These are phyloP conservation scores for Gilbertella persicaria DNA, from an alignment of 371 early-diverging fungal genomes.

Conservation along the genomic window DNA sequence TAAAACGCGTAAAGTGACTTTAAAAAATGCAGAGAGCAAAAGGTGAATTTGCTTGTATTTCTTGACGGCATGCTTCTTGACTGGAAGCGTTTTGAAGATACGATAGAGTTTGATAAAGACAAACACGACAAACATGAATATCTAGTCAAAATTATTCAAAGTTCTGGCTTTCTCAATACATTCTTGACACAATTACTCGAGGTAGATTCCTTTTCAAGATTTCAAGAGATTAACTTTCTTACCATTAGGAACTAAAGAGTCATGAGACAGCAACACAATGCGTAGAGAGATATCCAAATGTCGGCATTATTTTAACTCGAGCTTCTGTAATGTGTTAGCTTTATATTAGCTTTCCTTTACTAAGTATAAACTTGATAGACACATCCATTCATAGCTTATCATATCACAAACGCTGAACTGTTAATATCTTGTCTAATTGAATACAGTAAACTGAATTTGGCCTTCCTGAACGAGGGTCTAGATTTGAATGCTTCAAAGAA, in stretches of 20 bases:
- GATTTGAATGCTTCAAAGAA: neutral
- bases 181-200: conserved; percentile 11
- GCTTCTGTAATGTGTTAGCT: conserved; percentile 16
- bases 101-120: conserved; percentile 1
- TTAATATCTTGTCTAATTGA: conserved; percentile 13
- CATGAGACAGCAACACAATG: conserved; percentile 2
- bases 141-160: conserved; percentile 5
- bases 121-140: conserved; percentile 4
- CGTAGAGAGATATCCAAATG: conserved; percentile 12
- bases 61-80: conserved; percentile 9
- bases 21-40: neutral
- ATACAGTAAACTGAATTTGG: conserved; percentile 15
- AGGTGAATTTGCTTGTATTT: neutral
- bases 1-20: neutral
- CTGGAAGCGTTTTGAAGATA: conserved; percentile 14
- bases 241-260: conserved; percentile 14
- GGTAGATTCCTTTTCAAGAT: neutral
- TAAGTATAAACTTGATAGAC: conserved; percentile 2
- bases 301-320: conserved; percentile 5
- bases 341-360: neutral
- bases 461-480: neutral
- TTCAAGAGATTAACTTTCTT: neutral
- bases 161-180: neutral
- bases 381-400: conserved; percentile 16
- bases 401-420: neutral